Evolutionary conservation across 2,329 filamentous ascomycete genomes (phyloP), one percentile per base, ranked within the genome.

Genomic region (Epichloe hybrida): DNA sequence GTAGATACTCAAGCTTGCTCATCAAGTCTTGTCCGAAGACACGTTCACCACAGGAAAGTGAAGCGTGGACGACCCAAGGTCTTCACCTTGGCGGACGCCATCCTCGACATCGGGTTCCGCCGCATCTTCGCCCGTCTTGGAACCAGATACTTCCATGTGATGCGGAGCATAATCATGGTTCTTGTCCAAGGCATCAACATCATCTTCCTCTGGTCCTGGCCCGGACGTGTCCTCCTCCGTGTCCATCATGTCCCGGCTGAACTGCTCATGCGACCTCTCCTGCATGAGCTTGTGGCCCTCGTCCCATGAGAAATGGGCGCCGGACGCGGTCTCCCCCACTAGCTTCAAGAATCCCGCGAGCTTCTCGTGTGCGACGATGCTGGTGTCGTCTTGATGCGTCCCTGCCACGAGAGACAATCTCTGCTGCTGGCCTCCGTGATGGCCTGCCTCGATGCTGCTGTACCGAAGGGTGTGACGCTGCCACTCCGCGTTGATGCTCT

Each of bases 361-460:
- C 37, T 17, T 45, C 20, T 23, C 40, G 5, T 15, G 6, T 0
- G 17, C 40, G 0, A 38, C 6, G 1, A 44, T 44, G 5, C 17
- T 31, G 12, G 41, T 21, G 11, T 36, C 11, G 36, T 13, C 12
- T 11, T 20, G 23, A 2, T 48, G 46, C 9, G n/a, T 44, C 3
- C 57, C 53, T 15, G 55, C 51, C 17, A 57, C 53, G 17, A 81
- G 66, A 2, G 66, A 69, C 23, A 81, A 60, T 57, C 77, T 73
- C 20, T 73, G 69, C n/a, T 73, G 68, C 12, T 70, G 71, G 5
- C 75, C 75, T 47, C 72, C 73, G 52, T 74, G 71, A 48, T 69
- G 67, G 0, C 75, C 76, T 5, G 69, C 74, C 53, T 79, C 72
- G 54, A 79, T 68, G 57, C 68, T 72, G 20, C 69, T 74, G 66